Evolutionary conservation across 805 yeast species (phyloP).

Genomic region (Limtongia smithiae): DNA sequence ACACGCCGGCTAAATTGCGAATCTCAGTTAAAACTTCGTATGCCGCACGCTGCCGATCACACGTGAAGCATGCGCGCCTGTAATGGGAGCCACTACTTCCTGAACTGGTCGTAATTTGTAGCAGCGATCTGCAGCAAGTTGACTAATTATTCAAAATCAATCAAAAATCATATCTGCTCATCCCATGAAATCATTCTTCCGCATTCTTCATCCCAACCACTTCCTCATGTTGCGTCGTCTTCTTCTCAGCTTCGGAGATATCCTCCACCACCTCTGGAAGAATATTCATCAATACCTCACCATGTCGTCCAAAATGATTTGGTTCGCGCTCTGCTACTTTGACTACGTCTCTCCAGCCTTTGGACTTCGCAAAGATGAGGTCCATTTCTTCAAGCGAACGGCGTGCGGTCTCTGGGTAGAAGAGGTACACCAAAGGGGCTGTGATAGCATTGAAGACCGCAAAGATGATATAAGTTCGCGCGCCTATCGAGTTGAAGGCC

Average conservation of each 20-base stretch:
- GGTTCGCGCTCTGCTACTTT: constrained; percentile 8
- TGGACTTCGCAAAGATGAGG: constrained; percentile 31
- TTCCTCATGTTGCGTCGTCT: background rate
- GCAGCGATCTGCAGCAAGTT: too few relatives aligned
- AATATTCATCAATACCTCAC: too few relatives aligned
- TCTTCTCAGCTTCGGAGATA: too few relatives aligned
- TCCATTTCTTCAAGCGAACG: constrained; percentile 56
- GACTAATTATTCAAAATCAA: too few relatives aligned
- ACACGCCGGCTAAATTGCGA: too few relatives aligned
- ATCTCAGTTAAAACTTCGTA: too few relatives aligned
- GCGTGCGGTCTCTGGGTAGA: constrained; percentile 63
- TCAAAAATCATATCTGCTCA: too few relatives aligned
- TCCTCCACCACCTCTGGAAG: constrained; percentile 1
- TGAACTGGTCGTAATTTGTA: too few relatives aligned
- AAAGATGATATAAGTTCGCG: constrained; percentile 60
- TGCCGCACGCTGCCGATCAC: too few relatives aligned
- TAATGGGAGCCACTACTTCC: too few relatives aligned
- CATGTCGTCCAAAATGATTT: background rate
- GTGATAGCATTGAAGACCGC: constrained; percentile 49
- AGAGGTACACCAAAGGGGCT: constrained; percentile 44
- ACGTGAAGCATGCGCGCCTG: too few relatives aligned
- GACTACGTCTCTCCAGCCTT: constrained; percentile 8
- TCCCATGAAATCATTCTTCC: too few relatives aligned
- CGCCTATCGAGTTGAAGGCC: constrained; percentile 48
- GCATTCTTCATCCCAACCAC: background rate